These are phyloP conservation scores for Taphrina sp. DNA, from an alignment of 1,139 yeast genomes.

Conservation along the genomic window DNA sequence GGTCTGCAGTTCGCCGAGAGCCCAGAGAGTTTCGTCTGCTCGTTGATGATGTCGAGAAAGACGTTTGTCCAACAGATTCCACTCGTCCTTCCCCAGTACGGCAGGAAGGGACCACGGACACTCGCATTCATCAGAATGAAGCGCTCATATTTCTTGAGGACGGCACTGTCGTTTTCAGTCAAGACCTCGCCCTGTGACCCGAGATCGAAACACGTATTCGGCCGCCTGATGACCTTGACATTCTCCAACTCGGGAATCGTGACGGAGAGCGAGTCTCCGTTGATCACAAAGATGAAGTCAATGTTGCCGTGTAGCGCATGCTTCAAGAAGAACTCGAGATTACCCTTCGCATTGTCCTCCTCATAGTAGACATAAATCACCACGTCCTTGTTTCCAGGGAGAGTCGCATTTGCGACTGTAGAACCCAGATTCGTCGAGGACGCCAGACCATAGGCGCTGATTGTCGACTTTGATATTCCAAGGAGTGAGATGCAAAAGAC, in stretches of 20 bases:
- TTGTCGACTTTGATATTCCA: no score
- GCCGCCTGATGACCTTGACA: slow-evolving; percentile 11
- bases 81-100: slow-evolving; percentile 19
- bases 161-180: slow-evolving; percentile 3
- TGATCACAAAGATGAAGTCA: slow-evolving; percentile 25
- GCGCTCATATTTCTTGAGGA: slow-evolving; percentile 7
- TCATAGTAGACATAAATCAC: slow-evolving; percentile 29
- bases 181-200: slow-evolving; percentile 17
- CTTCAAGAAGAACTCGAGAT: slow-evolving; percentile 15
- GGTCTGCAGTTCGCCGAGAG: slow-evolving; percentile 23
- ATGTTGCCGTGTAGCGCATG: slow-evolving; percentile 28
- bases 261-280: slow-evolving; percentile 1
- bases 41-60: slow-evolving; percentile 1
- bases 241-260: slow-evolving; percentile 10
- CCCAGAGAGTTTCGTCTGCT: slow-evolving; percentile 14
- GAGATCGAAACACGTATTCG: slow-evolving; percentile 14
- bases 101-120: slow-evolving; percentile 27
- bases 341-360: slow-evolving; percentile 6
- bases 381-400: no score
- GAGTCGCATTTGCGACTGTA: no score
- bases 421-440: no score
- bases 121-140: slow-evolving; percentile 23
- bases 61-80: slow-evolving; percentile 18
- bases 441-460: no score
- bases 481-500: no score